A percentile compares a stretch with the other conserved stretches of the same genome.
Evolutionary conservation across 371 early-diverging fungal genomes (phyloP).

Genomic region (Parasitella parasitica): DNA sequence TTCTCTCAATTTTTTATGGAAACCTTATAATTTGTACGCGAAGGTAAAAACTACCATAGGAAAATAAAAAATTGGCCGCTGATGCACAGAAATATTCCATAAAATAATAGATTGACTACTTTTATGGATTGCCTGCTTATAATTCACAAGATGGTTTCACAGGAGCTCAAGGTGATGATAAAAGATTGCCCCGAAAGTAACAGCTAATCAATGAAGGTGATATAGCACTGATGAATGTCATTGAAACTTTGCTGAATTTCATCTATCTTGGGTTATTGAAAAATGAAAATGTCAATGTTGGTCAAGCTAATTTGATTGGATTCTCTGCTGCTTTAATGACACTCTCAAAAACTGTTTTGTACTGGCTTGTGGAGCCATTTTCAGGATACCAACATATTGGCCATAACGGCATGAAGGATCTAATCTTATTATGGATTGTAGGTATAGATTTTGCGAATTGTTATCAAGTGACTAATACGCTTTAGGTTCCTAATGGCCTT

Average conservation of each 20-base stretch:
- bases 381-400: conserved; percentile 35
- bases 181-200: no score
- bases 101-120: conserved; percentile 46
- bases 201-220: no score
- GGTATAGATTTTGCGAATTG: not conserved
- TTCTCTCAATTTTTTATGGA: conserved; percentile 30
- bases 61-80: not conserved
- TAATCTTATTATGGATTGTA: conserved; percentile 37
- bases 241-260: conserved; percentile 33
- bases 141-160: conserved; percentile 39
- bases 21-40: conserved; percentile 38
- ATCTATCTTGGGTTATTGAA: conserved; percentile 21
- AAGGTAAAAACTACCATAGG: conserved; percentile 24
- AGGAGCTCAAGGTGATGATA: conserved; percentile 46
- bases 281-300: conserved; percentile 2
- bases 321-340: conserved; percentile 36
- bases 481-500: conserved; percentile 39
- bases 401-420: conserved; percentile 22
- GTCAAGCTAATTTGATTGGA: conserved; percentile 30
- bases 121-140: conserved; percentile 35
- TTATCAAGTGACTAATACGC: no score
- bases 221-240: conserved; percentile 34
- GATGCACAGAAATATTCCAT: not conserved
- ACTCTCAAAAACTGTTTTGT: conserved; percentile 34
- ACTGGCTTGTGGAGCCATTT: conserved; percentile 36